A percentile compares a stretch with the other conserved stretches of the same genome.
phyloP scores from a whole-genome alignment of 352 stramenopile species.

The Globisporangium splendens region DNA sequence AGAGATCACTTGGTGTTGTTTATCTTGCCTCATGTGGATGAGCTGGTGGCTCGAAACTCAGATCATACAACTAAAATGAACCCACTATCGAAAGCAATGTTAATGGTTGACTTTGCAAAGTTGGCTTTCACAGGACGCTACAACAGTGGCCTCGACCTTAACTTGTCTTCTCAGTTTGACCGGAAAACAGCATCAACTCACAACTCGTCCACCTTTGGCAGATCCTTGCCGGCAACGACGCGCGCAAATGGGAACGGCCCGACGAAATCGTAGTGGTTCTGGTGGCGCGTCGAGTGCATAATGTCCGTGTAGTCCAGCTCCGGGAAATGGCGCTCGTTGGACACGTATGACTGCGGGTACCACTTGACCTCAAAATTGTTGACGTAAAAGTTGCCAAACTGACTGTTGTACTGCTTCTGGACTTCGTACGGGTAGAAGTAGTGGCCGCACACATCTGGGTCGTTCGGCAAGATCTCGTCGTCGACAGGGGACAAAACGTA shows the following conservation, averaged over 20 bases:
- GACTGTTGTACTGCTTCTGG: constrained; percentile 44
- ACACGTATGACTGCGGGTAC: constrained; percentile 59
- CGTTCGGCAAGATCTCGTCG: constrained; percentile 49
- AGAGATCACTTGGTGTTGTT: too few species aligned
- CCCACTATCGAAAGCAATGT: too few species aligned
- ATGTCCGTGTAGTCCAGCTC: constrained; percentile 61
- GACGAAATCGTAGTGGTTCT: constrained; percentile 63
- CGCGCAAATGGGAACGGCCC: constrained; percentile 67
- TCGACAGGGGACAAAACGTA: constrained; percentile 52
- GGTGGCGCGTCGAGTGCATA: constrained; percentile 51
- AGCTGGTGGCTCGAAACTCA: too few species aligned
- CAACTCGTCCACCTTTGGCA: constrained; percentile 3
- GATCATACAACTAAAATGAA: too few species aligned
- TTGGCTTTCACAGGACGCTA: too few species aligned
- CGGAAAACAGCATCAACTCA: too few species aligned
- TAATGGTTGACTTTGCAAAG: too few species aligned
- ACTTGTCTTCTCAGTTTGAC: too few species aligned
- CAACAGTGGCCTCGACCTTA: too few species aligned
- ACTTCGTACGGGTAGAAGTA: constrained; percentile 79
- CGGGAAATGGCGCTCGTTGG: constrained; percentile 45
- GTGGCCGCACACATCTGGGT: constrained; percentile 64
- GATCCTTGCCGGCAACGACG: constrained; percentile 38
- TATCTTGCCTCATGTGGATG: too few species aligned
- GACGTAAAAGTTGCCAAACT: constrained; percentile 67
- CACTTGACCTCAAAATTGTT: constrained; percentile 72